Conservation (phyloP, 2,329 filamentous ascomycete genomes). For the Pseudofabraea citricarpa region DNA sequence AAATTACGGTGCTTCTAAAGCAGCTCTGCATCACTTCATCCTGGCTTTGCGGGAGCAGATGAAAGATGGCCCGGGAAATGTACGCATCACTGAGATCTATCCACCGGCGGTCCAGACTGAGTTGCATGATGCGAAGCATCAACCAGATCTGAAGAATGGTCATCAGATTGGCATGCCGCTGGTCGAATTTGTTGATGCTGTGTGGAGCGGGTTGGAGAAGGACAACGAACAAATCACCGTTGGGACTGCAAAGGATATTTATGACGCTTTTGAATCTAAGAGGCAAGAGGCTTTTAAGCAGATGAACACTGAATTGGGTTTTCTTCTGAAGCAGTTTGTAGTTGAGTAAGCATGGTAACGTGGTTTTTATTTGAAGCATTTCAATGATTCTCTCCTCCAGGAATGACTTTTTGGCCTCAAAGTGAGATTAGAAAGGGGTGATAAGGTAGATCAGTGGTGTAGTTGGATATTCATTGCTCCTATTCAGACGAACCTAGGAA, state of each 20-base stretch:
- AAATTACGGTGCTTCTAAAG: conserved; percentile 40
- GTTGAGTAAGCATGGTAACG: too few relatives aligned
- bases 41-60: conserved; percentile 38
- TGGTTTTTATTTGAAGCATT: too few relatives aligned
- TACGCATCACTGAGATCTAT: conserved; percentile 38
- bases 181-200: conserved; percentile 33
- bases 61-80: conserved; percentile 17
- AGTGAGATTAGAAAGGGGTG: too few relatives aligned
- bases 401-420: too few relatives aligned
- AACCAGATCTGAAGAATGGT: conserved; percentile 27
- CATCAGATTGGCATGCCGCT: conserved; percentile 44
- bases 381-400: too few relatives aligned
- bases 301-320: background rate
- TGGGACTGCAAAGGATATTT: background rate
- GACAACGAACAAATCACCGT: conserved; percentile 11
- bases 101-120: conserved; percentile 27
- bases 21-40: conserved; percentile 37
- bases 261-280: background rate
- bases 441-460: too few relatives aligned
- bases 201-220: conserved; percentile 5
- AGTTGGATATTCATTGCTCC: too few relatives aligned
- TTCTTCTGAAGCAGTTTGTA: background rate
- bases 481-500: too few relatives aligned
- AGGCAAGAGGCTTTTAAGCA: background rate
- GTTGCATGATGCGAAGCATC: background rate